These are phyloP conservation scores for Cymbopogon flexuosus DNA, from an alignment of 202 grass and related monocot species.

Conservation along the genomic window DNA sequence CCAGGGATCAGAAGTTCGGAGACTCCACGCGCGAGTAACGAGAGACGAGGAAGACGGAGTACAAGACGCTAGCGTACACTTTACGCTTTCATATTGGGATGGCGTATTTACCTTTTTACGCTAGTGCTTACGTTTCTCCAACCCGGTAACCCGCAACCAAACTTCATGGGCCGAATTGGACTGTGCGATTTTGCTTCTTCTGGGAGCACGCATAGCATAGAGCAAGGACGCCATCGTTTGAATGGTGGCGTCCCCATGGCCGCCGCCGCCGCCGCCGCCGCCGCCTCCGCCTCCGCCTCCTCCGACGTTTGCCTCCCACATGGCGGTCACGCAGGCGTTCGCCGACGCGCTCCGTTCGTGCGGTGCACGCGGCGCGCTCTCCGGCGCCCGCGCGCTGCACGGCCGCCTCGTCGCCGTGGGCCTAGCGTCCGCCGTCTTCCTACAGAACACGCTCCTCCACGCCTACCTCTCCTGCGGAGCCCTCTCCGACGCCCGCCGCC, in stretches of 20 bases:
- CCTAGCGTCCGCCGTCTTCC: constrained; percentile 64
- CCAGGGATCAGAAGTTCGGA: neutral
- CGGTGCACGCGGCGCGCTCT: constrained; percentile 26
- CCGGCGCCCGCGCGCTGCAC: constrained; percentile 54
- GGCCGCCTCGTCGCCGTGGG: constrained; percentile 61
- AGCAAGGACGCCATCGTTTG: constrained; percentile 34
- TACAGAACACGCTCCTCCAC: constrained; percentile 81
- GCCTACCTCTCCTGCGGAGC: constrained; percentile 64
- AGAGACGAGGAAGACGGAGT: constrained; percentile 4
- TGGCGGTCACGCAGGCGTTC: constrained; percentile 65
- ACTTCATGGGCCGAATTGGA: neutral
- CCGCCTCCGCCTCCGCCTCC: neutral
- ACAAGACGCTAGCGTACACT: neutral
- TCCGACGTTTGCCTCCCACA: constrained; percentile 44
- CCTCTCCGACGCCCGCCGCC: constrained; percentile 48
- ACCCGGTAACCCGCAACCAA: neutral
- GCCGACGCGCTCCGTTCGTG: constrained; percentile 53
- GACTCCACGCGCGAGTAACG: constrained; percentile 7
- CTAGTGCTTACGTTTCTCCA: constrained; percentile 16
- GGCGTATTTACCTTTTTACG: neutral
- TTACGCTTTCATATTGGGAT: neutral
- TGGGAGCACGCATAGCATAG: neutral
- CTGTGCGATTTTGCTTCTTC: neutral
- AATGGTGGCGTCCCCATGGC: constrained; percentile 83
- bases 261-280: constrained; percentile 30